phyloP scores from a whole-genome alignment of 306 rosid species.

The Citrullus mucosospermus region DNA sequence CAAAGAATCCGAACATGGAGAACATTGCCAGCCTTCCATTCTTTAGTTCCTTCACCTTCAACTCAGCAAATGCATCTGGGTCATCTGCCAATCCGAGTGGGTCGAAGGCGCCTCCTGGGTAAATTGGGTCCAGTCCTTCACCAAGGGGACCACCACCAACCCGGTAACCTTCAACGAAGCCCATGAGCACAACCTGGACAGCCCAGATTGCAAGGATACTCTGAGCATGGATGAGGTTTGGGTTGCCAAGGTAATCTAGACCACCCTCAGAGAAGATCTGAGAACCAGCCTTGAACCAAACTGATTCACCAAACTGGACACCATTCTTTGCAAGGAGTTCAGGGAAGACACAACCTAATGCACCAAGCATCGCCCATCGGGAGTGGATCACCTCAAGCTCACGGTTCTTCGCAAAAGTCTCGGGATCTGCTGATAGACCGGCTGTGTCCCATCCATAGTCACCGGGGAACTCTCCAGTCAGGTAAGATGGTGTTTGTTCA shows the following conservation, averaged over 20 bases:
- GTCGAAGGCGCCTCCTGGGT: constrained; percentile 96
- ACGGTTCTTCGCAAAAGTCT: constrained; percentile 85
- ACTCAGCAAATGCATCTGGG: constrained; percentile 92
- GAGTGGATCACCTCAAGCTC: constrained; percentile 89
- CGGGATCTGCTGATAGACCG: constrained; percentile 92
- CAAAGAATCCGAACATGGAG: constrained; percentile 91
- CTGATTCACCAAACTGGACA: constrained; percentile 85
- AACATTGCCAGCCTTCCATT: constrained; percentile 81
- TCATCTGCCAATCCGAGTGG: constrained; percentile 95
- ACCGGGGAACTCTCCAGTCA: constrained; percentile 86
- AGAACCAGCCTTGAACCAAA: constrained; percentile 93
- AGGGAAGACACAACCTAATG: constrained; percentile 74
- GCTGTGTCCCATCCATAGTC: constrained; percentile 99
- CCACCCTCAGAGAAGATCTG: constrained; percentile 97
- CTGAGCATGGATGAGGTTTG: constrained; percentile 81
- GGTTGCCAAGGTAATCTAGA: constrained; percentile 93
- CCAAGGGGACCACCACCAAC: constrained; percentile 98
- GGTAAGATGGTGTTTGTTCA: constrained; percentile 86
- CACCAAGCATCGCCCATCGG: constrained; percentile 96
- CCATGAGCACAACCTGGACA: constrained; percentile 86
- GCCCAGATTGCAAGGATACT: constrained; percentile 98
- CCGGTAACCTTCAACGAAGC: constrained; percentile 83
- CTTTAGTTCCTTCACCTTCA: constrained; percentile 87
- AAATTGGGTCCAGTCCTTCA: constrained; percentile 87
- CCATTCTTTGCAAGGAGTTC: constrained; percentile 76